Conservation (phyloP, 495 filamentous ascomycete species). For the Trichoderma reesei region DNA sequence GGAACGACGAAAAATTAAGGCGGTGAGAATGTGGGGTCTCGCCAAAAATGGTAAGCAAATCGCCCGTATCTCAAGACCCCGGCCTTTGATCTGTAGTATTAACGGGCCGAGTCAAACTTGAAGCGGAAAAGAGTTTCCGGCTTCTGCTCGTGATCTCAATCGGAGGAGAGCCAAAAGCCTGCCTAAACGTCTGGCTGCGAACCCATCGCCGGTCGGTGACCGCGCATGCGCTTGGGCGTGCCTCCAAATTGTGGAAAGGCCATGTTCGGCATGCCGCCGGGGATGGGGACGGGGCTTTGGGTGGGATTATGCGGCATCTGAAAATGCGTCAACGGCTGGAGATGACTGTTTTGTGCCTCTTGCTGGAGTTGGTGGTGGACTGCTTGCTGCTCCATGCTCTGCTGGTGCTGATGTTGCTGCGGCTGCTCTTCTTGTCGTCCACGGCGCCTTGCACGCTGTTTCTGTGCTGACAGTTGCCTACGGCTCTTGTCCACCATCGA, state of each 20-base stretch:
- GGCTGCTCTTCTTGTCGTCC: neutral
- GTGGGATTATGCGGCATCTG: constrained; percentile 3
- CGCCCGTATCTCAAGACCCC: neutral
- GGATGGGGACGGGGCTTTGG: neutral
- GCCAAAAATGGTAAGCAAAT: neutral
- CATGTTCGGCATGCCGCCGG: neutral
- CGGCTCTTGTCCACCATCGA: constrained; percentile 3
- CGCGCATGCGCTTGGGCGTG: constrained; percentile 5
- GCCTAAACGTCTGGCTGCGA: neutral
- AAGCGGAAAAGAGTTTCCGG: neutral
- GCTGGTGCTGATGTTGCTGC: constrained; percentile 9
- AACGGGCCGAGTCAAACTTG: neutral
- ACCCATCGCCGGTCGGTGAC: neutral
- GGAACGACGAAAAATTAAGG: constrained; percentile 9
- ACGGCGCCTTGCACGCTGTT: neutral
- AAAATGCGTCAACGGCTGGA: constrained; percentile 3
- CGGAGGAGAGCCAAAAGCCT: neutral
- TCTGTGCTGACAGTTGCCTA: constrained; percentile 1
- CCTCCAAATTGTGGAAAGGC: neutral
- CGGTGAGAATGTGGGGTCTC: constrained; percentile 9
- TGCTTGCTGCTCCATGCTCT: neutral
- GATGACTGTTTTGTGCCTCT: constrained; percentile 1
- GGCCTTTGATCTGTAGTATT: neutral
- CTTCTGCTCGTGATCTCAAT: too few species aligned
- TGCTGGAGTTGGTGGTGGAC: neutral